Conservation (phyloP, 768 basidiomycete species). For the Lactifluus subvellereus region DNA sequence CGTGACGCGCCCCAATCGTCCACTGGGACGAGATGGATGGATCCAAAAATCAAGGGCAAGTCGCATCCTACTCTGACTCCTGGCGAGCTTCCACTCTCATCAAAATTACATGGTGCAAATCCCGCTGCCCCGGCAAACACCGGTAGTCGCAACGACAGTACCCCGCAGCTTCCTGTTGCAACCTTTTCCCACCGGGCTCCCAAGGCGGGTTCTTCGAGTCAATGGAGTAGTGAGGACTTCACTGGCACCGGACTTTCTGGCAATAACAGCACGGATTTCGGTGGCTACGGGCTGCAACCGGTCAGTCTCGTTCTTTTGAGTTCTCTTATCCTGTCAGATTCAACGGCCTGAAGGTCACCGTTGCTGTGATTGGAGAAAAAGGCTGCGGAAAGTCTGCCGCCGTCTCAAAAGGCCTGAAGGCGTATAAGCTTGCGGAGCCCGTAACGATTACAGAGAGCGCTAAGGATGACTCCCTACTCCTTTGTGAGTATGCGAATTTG, state of each 20-base stretch:
- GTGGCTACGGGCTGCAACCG: slow-evolving; percentile 5
- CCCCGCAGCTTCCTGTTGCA: slow-evolving; percentile 4
- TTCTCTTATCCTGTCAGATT: background rate
- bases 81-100: slow-evolving; percentile 32
- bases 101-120: slow-evolving; percentile 24
- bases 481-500: slow-evolving; percentile 30
- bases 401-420: slow-evolving; percentile 69
- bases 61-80: slow-evolving; percentile 31
- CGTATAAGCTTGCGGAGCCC: slow-evolving; percentile 43
- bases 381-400: slow-evolving; percentile 84
- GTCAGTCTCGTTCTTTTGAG: slow-evolving; percentile 7
- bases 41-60: slow-evolving; percentile 26
- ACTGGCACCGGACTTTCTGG: background rate
- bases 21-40: background rate
- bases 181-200: background rate
- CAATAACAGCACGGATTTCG: slow-evolving; percentile 1
- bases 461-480: slow-evolving; percentile 23
- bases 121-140: background rate
- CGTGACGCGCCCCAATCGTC: slow-evolving; percentile 26
- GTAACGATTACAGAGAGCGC: slow-evolving; percentile 24
- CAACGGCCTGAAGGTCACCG: slow-evolving; percentile 37
- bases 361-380: slow-evolving; percentile 73
- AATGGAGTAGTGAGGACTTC: slow-evolving; percentile 1
- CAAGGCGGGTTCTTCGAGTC: slow-evolving; percentile 7
- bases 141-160: background rate